phyloP scores from a whole-genome alignment of 805 yeast species.

The Starmerella geochares region DNA sequence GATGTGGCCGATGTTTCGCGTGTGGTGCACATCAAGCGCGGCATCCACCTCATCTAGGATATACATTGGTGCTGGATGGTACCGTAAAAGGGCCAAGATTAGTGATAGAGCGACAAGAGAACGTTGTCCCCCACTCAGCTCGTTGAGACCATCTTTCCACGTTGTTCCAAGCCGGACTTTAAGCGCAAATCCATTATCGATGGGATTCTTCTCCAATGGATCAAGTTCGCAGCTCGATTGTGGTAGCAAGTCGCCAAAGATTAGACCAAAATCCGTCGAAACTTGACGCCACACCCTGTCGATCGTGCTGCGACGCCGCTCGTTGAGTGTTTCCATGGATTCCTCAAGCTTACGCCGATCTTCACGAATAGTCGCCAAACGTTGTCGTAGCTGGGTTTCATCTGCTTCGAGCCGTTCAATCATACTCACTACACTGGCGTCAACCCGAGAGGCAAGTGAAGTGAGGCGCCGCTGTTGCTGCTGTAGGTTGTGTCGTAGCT shows the following conservation, averaged over 20 bases:
- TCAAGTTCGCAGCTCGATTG: constrained; percentile 81
- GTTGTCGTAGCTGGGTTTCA: constrained; percentile 18
- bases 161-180: constrained; percentile 80
- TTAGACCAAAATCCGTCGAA: constrained; percentile 76
- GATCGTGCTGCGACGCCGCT: constrained; percentile 73
- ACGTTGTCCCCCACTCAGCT: constrained; percentile 93
- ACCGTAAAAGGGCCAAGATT: constrained; percentile 83
- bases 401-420: constrained; percentile 21
- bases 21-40: constrained; percentile 90
- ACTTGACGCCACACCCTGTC: constrained; percentile 80
- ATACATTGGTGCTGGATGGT: constrained; percentile 98
- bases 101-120: constrained; percentile 86
- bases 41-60: constrained; percentile 97
- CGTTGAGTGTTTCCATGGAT: constrained; percentile 72
- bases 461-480: constrained; percentile 16
- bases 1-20: constrained; percentile 93
- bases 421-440: constrained; percentile 19
- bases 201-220: constrained; percentile 54
- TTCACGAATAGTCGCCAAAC: constrained; percentile 35
- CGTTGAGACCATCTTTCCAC: constrained; percentile 94
- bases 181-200: constrained; percentile 83
- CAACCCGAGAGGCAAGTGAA: constrained; percentile 16
- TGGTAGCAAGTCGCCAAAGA: constrained; percentile 80
- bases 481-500: constrained; percentile 8
- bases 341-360: constrained; percentile 81